A percentile compares a stretch with the other conserved stretches of the same genome.
These are phyloP conservation scores for Discostella stelligeroides DNA, from an alignment of 108 stramenopile genomes.

Conservation along the genomic window DNA sequence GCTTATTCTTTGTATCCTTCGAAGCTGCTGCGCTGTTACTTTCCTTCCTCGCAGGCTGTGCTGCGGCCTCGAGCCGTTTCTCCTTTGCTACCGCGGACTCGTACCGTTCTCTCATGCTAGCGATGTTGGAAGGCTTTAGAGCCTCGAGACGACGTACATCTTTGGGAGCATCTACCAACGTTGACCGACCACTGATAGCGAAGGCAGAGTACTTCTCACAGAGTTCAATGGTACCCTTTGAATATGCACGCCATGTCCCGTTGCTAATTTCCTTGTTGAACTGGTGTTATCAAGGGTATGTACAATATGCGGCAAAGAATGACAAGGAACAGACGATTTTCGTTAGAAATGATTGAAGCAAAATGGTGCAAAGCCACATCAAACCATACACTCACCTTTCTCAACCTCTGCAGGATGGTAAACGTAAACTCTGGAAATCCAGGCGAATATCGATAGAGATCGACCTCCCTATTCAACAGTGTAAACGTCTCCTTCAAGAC, in stretches of 20 bases:
- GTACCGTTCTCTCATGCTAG: slow-evolving; percentile 80
- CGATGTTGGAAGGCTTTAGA: slow-evolving; percentile 62
- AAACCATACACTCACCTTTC: slow-evolving; percentile 57
- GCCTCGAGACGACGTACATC: slow-evolving; percentile 84
- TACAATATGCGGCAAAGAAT: background rate
- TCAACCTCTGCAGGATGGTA: slow-evolving; percentile 67
- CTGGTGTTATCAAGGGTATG: slow-evolving; percentile 26
- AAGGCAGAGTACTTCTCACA: slow-evolving; percentile 68
- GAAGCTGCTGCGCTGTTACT: background rate
- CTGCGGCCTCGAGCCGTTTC: slow-evolving; percentile 54
- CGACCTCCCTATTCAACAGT: slow-evolving; percentile 81
- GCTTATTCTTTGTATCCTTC: slow-evolving; percentile 28
- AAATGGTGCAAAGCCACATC: background rate
- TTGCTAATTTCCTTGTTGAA: slow-evolving; percentile 81
- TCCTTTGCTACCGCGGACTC: slow-evolving; percentile 80
- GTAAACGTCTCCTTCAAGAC: slow-evolving; percentile 76
- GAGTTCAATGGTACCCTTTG: slow-evolving; percentile 81
- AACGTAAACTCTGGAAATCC: slow-evolving; percentile 88
- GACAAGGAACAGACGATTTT: background rate
- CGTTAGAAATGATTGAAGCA: background rate
- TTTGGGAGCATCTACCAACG: slow-evolving; percentile 78
- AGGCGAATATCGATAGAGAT: slow-evolving; percentile 86
- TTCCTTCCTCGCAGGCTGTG: slow-evolving; percentile 50
- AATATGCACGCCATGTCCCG: slow-evolving; percentile 81
- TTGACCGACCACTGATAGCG: slow-evolving; percentile 59